Evolutionary conservation across 2,329 filamentous ascomycete species (phyloP).

Genomic region (Trematosphaeria pertusa): DNA sequence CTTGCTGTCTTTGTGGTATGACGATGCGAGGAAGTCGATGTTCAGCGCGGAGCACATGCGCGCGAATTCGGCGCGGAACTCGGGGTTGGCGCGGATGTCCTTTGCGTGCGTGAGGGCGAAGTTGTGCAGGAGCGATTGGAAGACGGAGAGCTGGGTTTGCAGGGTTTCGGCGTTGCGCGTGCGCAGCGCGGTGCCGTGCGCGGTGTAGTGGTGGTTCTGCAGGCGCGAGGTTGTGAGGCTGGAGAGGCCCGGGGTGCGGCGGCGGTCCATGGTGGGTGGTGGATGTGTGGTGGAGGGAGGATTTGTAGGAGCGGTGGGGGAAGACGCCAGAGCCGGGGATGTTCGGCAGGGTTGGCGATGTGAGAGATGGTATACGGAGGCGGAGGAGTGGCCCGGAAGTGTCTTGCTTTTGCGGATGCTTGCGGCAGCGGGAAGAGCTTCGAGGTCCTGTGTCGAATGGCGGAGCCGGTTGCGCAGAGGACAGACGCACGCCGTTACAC

Average conservation of each 20-base stretch:
- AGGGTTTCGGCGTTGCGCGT: slow-evolving; percentile 84
- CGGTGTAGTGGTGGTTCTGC: slow-evolving; percentile 86
- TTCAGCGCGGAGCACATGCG: slow-evolving; percentile 98
- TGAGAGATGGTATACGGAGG: not conserved
- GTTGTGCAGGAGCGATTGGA: slow-evolving; percentile 92
- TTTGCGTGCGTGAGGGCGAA: slow-evolving; percentile 94
- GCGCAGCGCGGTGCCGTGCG: slow-evolving; percentile 86
- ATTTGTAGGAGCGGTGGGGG: too few species aligned
- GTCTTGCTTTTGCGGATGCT: not conserved
- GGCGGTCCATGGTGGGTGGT: slow-evolving; percentile 52
- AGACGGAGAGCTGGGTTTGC: slow-evolving; percentile 91
- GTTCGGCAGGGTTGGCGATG: too few species aligned
- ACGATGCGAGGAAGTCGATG: slow-evolving; percentile 82
- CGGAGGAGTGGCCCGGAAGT: not conserved
- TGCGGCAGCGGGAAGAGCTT: too few species aligned
- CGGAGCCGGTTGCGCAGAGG: not conserved
- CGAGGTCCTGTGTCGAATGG: not conserved
- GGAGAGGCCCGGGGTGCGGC: slow-evolving; percentile 85
- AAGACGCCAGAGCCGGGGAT: too few species aligned
- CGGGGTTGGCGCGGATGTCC: slow-evolving; percentile 94
- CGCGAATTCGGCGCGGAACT: slow-evolving; percentile 94
- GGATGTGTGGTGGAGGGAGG: too few species aligned
- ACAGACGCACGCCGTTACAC: not conserved
- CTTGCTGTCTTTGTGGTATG: slow-evolving; percentile 52
- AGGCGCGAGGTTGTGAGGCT: slow-evolving; percentile 67